Conservation (phyloP, 2,329 filamentous ascomycete species). For the Cryphonectria radicalis region DNA sequence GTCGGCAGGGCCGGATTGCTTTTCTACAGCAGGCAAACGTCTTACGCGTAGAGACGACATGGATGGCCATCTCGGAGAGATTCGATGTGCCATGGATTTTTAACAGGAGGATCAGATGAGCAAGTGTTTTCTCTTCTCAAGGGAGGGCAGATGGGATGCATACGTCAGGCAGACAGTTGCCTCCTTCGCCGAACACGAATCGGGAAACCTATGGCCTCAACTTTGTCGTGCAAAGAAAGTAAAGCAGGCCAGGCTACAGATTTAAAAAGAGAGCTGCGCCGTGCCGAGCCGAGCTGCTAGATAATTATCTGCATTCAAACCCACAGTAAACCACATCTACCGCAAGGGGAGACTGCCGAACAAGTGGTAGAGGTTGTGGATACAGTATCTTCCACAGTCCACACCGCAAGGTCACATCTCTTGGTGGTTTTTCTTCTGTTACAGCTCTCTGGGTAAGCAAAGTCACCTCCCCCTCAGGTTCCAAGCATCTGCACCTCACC, state of each 20-base stretch:
- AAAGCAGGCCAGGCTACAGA: neutral
- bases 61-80: neutral
- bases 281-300: neutral
- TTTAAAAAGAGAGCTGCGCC: neutral
- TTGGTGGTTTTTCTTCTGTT: neutral
- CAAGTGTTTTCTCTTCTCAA: neutral
- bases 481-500: neutral
- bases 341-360: neutral
- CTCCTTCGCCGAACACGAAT: conserved; percentile 27
- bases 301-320: neutral
- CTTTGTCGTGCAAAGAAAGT: neutral
- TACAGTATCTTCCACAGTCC: neutral
- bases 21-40: neutral
- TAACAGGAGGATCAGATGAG: neutral
- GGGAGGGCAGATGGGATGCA: neutral
- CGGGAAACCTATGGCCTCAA: conserved; percentile 8
- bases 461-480: neutral
- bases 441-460: neutral
- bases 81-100: neutral
- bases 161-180: conserved; percentile 27
- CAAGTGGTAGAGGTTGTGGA: neutral
- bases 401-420: neutral
- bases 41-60: neutral
- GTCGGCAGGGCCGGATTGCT: neutral
- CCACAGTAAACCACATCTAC: neutral